A percentile compares a stretch with the other conserved stretches of the same genome.
phyloP scores from a whole-genome alignment of 2,329 filamentous ascomycete genomes.

The Paraphoma sp. region DNA sequence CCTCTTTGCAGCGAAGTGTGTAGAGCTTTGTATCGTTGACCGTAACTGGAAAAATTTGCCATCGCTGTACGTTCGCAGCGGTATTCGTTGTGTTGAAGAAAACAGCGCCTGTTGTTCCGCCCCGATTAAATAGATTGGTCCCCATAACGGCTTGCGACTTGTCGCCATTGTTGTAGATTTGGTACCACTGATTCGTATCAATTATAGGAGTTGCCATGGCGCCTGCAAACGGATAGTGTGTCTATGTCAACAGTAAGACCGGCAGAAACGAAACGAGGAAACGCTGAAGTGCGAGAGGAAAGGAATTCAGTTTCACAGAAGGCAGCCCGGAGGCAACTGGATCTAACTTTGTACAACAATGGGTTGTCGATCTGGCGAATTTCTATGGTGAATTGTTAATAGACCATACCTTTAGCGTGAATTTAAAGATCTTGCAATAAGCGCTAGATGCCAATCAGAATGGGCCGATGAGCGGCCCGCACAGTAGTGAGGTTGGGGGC shows the following conservation, averaged over 20 bases:
- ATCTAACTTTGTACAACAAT: neutral
- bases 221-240: neutral
- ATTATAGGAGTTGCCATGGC: constrained; percentile 10
- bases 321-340: neutral
- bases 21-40: constrained; percentile 17
- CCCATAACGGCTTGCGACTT: constrained; percentile 10
- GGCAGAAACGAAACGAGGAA: neutral
- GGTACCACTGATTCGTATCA: constrained; percentile 29
- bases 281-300: neutral
- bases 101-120: constrained; percentile 14
- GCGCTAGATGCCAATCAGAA: neutral
- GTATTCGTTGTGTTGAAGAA: constrained; percentile 16
- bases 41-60: constrained; percentile 27
- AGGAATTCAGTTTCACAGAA: neutral
- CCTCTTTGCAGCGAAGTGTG: constrained; percentile 18
- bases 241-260: neutral
- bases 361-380: neutral
- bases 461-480: neutral
- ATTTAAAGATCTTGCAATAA: neutral
- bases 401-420: neutral
- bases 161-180: constrained; percentile 17
- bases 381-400: neutral
- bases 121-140: constrained; percentile 11
- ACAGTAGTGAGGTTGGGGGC: neutral
- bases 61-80: constrained; percentile 9